Base-by-base conservation (phyloP, 148 eudicot genomes). In the Salicornia ramosissima region DNA sequence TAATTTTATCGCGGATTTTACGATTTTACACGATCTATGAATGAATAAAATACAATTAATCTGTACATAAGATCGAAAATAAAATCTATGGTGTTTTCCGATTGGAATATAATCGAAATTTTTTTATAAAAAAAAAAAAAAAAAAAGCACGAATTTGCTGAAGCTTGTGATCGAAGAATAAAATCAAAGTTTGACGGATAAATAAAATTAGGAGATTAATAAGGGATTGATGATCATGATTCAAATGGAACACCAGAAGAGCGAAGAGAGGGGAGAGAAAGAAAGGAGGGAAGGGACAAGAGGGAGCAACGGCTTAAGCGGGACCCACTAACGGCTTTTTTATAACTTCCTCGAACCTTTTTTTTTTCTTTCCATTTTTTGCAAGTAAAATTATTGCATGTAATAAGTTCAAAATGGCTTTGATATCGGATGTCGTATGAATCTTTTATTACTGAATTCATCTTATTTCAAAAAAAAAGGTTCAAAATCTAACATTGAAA, bases 321-420 rank as follows among this genome's bases (percentile, higher is more conserved):
- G 79, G 70, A 34, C 64, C 70, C 65, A 58, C 22, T 69, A 70
- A 75, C 74, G 70, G 68, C 55, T 64, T 75, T 69, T 58, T 64
- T 28, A 47, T 69, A 13, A 5, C 31, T 54, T 70, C 54, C 42
- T 51, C 14, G 30, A 3, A 66, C 4, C 7, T 36, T 22, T 68
- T 40, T 18, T 36, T 36, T 36, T 36, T 36, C 8, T 36, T 36
- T 36, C 8, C 8, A 36, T 4, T 36, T 36, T 36, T 36, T 36
- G 40, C 8, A 36, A n/a, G n/a, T n/a, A n/a, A n/a, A n/a, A n/a
- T n/a, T n/a, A n/a, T n/a, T n/a, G n/a, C n/a, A n/a, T n/a, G n/a
- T n/a, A n/a, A n/a, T n/a, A n/a, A n/a, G n/a, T n/a, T n/a, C n/a
- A n/a, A n/a, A n/a, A n/a, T n/a, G n/a, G n/a, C n/a, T n/a, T n/a